Evolutionary conservation across 176 grass and related monocot genomes (phyloP).

Genomic region (Musa acuminata): DNA sequence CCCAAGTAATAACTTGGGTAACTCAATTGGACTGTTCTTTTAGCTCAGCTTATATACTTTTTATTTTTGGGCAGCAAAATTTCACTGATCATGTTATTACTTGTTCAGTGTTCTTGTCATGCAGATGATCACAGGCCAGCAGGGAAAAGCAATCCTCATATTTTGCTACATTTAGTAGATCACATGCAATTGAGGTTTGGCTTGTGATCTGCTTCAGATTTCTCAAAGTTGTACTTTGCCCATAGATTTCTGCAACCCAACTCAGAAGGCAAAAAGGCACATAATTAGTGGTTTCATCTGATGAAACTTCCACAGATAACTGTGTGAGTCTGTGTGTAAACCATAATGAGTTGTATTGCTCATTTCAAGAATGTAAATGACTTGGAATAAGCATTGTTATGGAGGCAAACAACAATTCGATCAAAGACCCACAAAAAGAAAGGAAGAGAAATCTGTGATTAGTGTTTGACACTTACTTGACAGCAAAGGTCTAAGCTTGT

Average conservation of each 20-base stretch:
- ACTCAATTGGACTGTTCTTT: no score
- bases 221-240: not conserved
- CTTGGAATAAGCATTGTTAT: not conserved
- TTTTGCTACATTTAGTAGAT: not conserved
- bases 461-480: no score
- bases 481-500: no score
- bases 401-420: not conserved
- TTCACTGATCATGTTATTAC: no score
- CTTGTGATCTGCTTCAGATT: not conserved
- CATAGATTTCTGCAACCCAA: not conserved
- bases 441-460: no score
- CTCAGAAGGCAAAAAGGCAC: not conserved
- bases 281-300: not conserved
- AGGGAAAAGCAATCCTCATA: not conserved
- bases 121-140: no score
- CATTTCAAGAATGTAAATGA: conserved; percentile 7
- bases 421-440: not conserved
- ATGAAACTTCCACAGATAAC: not conserved
- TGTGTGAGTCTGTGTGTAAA: not conserved
- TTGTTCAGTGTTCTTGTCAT: no score
- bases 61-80: no score
- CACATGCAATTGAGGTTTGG: not conserved
- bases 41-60: no score
- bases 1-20: no score
- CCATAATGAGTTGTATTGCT: not conserved